Evolutionary conservation across 2,329 filamentous ascomycete genomes (phyloP).

Genomic region (Epichloe uncinata): DNA sequence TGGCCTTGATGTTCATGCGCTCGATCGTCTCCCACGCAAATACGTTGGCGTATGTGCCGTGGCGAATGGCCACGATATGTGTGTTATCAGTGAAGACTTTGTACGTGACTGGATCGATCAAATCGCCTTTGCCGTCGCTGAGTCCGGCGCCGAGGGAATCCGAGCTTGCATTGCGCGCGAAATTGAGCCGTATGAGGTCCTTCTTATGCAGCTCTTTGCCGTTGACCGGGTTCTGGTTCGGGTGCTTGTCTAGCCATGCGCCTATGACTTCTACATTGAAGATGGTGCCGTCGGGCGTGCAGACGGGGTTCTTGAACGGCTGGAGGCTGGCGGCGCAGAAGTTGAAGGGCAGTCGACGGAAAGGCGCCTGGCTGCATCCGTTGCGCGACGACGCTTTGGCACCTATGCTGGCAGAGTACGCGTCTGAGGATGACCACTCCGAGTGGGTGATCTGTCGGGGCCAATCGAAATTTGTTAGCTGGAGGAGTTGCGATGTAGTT

Average conservation of each 20-base stretch:
- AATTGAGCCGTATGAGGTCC: constrained; percentile 83
- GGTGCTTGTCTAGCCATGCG: constrained; percentile 84
- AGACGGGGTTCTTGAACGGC: constrained; percentile 89
- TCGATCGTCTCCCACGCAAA: constrained; percentile 95
- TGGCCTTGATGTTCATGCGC: constrained; percentile 88
- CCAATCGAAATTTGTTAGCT: constrained; percentile 1
- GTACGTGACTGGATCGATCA: constrained; percentile 92
- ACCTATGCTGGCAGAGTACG: constrained; percentile 70
- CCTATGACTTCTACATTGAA: constrained; percentile 93
- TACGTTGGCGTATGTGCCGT: constrained; percentile 77
- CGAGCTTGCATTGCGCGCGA: constrained; percentile 74
- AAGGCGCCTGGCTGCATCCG: constrained; percentile 40
- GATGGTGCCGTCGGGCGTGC: constrained; percentile 73
- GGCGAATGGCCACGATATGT: constrained; percentile 77
- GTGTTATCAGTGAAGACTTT: constrained; percentile 98
- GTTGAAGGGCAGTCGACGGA: constrained; percentile 90
- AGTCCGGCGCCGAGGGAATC: constrained; percentile 33
- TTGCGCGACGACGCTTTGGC: constrained; percentile 46
- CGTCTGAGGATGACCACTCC: constrained; percentile 88
- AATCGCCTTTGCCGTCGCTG: constrained; percentile 53
- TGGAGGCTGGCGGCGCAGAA: constrained; percentile 94
- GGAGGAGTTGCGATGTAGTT: not conserved
- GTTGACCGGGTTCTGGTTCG: constrained; percentile 75
- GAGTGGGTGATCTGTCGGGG: constrained; percentile 68
- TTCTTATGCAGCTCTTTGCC: constrained; percentile 65